These are phyloP conservation scores for Debaryomyces subglobosus DNA, from an alignment of 1,139 yeast genomes.

Conservation along the genomic window DNA sequence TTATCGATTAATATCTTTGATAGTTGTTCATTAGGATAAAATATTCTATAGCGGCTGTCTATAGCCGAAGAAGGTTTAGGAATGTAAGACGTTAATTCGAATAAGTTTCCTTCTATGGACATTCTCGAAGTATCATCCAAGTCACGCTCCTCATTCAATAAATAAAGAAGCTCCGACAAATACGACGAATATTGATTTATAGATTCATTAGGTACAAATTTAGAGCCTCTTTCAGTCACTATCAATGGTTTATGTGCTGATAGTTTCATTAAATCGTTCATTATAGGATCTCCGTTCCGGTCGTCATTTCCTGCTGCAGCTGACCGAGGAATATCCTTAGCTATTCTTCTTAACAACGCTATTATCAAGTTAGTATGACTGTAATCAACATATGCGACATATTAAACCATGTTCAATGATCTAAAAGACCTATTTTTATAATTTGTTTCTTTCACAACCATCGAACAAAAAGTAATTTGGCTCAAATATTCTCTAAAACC, in stretches of 20 bases:
- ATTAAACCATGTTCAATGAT: neutral
- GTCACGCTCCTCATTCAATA: conserved; percentile 30
- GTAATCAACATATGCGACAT: neutral
- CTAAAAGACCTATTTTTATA: conserved; percentile 13
- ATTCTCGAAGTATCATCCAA: conserved; percentile 36
- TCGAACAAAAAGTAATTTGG: neutral
- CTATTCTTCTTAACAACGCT: conserved; percentile 19
- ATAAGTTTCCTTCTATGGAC: conserved; percentile 29
- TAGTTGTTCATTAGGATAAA: conserved; percentile 41
- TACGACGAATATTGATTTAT: conserved; percentile 30
- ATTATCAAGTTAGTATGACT: conserved; percentile 8
- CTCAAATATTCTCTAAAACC: neutral
- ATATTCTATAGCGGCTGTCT: conserved; percentile 10
- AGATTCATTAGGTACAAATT: conserved; percentile 14
- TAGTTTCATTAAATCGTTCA: conserved; percentile 35
- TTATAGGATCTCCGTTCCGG: conserved; percentile 27
- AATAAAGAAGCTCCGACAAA: conserved; percentile 31
- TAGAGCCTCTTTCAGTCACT: conserved; percentile 14
- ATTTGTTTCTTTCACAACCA: conserved; percentile 13
- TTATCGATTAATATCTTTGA: conserved; percentile 46
- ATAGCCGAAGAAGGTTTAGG: conserved; percentile 20
- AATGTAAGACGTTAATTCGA: conserved; percentile 31
- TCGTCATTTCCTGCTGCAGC: conserved; percentile 9
- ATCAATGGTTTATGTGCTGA: conserved; percentile 28
- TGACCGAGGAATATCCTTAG: conserved; percentile 18